phyloP scores from a whole-genome alignment of 208 protist species.

The Perkinsela sp. region DNA sequence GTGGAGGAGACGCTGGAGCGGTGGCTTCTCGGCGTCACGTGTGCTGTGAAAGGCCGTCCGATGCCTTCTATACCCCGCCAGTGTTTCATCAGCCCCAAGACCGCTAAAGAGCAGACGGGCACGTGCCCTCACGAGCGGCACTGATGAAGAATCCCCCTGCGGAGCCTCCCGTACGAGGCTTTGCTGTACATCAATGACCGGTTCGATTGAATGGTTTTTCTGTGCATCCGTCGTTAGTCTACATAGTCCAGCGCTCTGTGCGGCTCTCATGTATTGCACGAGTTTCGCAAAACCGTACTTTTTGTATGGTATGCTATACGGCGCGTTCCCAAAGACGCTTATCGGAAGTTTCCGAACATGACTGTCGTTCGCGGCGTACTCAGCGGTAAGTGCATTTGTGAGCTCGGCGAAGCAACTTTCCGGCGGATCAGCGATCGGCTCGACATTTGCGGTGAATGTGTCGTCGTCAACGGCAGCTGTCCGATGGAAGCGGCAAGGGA shows the following conservation, averaged over 20 bases:
- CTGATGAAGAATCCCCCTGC: neutral
- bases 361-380: neutral
- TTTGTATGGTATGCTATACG: neutral
- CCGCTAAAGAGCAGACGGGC: slow-evolving; percentile 65
- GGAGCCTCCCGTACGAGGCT: neutral
- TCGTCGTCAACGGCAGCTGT: neutral
- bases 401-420: neutral
- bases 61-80: slow-evolving; percentile 77
- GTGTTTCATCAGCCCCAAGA: slow-evolving; percentile 79
- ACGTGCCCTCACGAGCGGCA: slow-evolving; percentile 7
- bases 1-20: slow-evolving; percentile 9
- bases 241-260: neutral
- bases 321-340: neutral
- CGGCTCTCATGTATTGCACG: neutral
- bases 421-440: neutral
- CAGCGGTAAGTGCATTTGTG: neutral
- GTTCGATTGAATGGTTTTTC: neutral
- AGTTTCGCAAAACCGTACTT: neutral
- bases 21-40: slow-evolving; percentile 13
- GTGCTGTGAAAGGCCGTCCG: slow-evolving; percentile 22
- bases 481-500: neutral
- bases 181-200: too few relatives aligned
- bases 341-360: neutral
- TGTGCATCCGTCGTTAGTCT: neutral
- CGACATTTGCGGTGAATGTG: too few relatives aligned